Conservation (phyloP, 2,329 filamentous ascomycete species). For the Chrysoporthe puriensis region DNA sequence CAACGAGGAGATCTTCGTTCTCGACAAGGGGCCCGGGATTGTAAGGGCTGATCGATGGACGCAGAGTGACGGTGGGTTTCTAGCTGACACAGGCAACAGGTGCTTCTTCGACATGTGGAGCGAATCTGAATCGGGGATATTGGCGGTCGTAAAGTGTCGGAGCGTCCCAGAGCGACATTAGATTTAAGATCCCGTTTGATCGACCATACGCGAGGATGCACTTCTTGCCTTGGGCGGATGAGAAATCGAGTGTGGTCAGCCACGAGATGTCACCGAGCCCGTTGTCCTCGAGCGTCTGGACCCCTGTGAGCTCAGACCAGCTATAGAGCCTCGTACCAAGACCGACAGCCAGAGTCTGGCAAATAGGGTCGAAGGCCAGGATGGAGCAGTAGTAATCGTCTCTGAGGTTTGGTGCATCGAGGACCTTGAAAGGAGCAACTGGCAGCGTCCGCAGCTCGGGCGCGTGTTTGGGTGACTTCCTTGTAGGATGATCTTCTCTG, state of each 20-base stretch:
- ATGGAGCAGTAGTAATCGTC: constrained; percentile 96
- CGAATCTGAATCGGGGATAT: constrained; percentile 67
- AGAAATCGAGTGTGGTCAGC: constrained; percentile 89
- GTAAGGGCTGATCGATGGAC: constrained; percentile 55
- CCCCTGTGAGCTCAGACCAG: constrained; percentile 80
- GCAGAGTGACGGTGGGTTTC: constrained; percentile 64
- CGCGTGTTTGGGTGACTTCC: constrained; percentile 30
- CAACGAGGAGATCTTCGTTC: constrained; percentile 84
- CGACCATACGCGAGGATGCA: constrained; percentile 85
- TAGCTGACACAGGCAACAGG: constrained; percentile 82
- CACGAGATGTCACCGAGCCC: constrained; percentile 53
- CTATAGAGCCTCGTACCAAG: constrained; percentile 79
- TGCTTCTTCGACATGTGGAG: constrained; percentile 58
- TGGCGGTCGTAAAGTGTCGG: constrained; percentile 27
- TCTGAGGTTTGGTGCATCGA: constrained; percentile 86
- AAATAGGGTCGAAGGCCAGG: constrained; percentile 78
- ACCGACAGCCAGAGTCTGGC: constrained; percentile 80
- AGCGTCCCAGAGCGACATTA: constrained; percentile 75
- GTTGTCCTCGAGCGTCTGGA: constrained; percentile 55
- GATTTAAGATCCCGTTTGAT: constrained; percentile 72
- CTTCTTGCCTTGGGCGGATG: constrained; percentile 73
- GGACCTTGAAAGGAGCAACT: constrained; percentile 79
- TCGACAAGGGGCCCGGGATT: constrained; percentile 55
- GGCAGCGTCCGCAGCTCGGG: constrained; percentile 57
- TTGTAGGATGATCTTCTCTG: constrained; percentile 33